A percentile compares a stretch with the other conserved stretches of the same genome.
Conservation (phyloP, 176 grass and related monocot genomes). For the Oropetium thomaeum region DNA sequence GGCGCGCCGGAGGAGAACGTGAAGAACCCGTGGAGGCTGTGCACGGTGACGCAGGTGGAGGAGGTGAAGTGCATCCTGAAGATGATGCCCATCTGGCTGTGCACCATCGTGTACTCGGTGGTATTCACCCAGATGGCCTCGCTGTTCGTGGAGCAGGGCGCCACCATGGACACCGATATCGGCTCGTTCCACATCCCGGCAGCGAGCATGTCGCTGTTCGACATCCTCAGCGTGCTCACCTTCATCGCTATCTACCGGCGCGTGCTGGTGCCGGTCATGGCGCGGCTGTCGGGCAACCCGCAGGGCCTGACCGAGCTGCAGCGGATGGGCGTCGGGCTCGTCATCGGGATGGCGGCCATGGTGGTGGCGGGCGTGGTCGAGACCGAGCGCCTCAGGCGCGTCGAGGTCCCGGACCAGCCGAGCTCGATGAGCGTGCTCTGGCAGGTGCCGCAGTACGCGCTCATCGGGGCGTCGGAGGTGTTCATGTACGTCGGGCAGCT, state of each 20-base stretch:
- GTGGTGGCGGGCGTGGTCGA: slow-evolving; percentile 61
- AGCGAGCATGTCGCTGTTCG: slow-evolving; percentile 88
- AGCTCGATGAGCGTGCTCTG: slow-evolving; percentile 73
- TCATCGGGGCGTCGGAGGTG: slow-evolving; percentile 82
- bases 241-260: slow-evolving; percentile 70
- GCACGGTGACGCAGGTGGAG: slow-evolving; percentile 90
- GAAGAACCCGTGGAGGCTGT: slow-evolving; percentile 44
- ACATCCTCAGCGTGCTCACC: slow-evolving; percentile 64
- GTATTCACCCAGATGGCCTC: slow-evolving; percentile 95
- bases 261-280: slow-evolving; percentile 42
- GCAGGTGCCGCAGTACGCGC: slow-evolving; percentile 76
- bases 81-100: slow-evolving; percentile 87
- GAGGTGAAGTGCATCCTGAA: slow-evolving; percentile 76
- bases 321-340: slow-evolving; percentile 77
- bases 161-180: slow-evolving; percentile 62
- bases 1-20: slow-evolving; percentile 16
- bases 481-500: slow-evolving; percentile 93
- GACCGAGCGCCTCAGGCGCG: slow-evolving; percentile 50
- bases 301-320: slow-evolving; percentile 74
- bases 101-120: slow-evolving; percentile 87
- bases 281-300: slow-evolving; percentile 47
- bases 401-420: slow-evolving; percentile 19
- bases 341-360: slow-evolving; percentile 71
- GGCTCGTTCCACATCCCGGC: slow-evolving; percentile 68
- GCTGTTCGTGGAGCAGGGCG: slow-evolving; percentile 83